Percentiles rank a stretch among this genome's conserved stretches.
These are phyloP conservation scores for Calophaca sinica DNA, from an alignment of 306 rosid species.

Conservation along the genomic window DNA sequence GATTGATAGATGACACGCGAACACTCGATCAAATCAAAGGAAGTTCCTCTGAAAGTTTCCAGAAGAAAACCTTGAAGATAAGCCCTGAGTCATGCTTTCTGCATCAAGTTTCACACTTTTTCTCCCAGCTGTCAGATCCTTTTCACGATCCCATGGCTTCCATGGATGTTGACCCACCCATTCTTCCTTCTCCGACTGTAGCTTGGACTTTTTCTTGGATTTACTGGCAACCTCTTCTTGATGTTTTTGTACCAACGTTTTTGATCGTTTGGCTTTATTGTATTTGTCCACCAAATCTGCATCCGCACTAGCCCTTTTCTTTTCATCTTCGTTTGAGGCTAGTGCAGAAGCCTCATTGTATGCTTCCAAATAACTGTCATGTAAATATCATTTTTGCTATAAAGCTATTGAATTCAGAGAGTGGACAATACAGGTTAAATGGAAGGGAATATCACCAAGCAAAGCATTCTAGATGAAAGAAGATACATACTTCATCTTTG, in stretches of 20 bases:
- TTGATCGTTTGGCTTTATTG: constrained; percentile 79
- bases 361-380: constrained; percentile 87
- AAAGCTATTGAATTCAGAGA: constrained; percentile 34
- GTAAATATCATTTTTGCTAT: constrained; percentile 34
- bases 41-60: constrained; percentile 83
- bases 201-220: constrained; percentile 73
- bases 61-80: constrained; percentile 82
- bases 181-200: constrained; percentile 62
- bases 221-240: constrained; percentile 61
- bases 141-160: constrained; percentile 99
- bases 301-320: constrained; percentile 61
- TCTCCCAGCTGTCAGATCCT: constrained; percentile 86
- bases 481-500: constrained; percentile 76
- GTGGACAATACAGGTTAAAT: constrained; percentile 22
- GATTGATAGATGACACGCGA: constrained; percentile 10
- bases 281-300: constrained; percentile 89
- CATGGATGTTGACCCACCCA: constrained; percentile 96
- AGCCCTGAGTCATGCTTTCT: constrained; percentile 71
- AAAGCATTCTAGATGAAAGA: constrained; percentile 38
- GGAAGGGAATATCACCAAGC: constrained; percentile 31
- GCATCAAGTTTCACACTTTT: constrained; percentile 72
- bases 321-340: constrained; percentile 73
- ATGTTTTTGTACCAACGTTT: constrained; percentile 79
- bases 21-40: constrained; percentile 56
- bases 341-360: constrained; percentile 81